phyloP scores from a whole-genome alignment of 139 green algal genomes.

The Pycnococcus provasolii region DNA sequence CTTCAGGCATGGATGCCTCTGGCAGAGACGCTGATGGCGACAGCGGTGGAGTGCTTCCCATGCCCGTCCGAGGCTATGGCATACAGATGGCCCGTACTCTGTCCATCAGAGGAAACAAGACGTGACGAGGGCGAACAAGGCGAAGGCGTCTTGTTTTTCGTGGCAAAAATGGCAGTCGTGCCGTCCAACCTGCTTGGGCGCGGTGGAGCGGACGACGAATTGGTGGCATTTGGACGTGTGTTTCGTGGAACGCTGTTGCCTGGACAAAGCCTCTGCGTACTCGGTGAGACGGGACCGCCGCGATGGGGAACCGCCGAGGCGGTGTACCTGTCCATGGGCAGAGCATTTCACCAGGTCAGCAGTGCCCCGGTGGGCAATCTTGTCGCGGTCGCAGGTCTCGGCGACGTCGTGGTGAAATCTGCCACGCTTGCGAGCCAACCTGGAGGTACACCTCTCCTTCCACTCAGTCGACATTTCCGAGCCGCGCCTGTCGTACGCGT shows the following conservation, averaged over 20 bases:
- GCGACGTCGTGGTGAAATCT: conserved; percentile 71
- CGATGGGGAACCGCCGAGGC: conserved; percentile 2
- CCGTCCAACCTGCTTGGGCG: not conserved
- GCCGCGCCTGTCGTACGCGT: conserved; percentile 78
- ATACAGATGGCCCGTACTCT: conserved; percentile 10
- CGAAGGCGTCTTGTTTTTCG: not conserved
- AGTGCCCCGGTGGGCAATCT: conserved; percentile 81
- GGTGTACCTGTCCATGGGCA: conserved; percentile 96
- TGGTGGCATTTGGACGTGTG: conserved; percentile 32
- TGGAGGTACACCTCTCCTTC: too few relatives aligned
- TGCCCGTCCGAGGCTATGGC: conserved; percentile 16
- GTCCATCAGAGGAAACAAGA: too few relatives aligned
- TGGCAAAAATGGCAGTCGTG: not conserved
- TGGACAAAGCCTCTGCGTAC: conserved; percentile 33
- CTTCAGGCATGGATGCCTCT: conserved; percentile 79
- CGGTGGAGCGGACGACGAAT: conserved; percentile 14
- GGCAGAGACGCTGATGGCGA: conserved; percentile 68
- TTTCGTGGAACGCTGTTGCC: conserved; percentile 29
- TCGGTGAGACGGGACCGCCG: conserved; percentile 2
- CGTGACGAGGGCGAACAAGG: conserved; percentile 16
- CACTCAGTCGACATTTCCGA: conserved; percentile 52
- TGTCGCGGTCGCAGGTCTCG: conserved; percentile 71
- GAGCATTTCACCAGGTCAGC: conserved; percentile 51
- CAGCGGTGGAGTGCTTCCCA: conserved; percentile 71
- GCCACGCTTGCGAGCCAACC: conserved; percentile 64